These are phyloP conservation scores for Saposhnikovia divaricata DNA, from an alignment of 129 eudicot genomes.

Conservation along the genomic window DNA sequence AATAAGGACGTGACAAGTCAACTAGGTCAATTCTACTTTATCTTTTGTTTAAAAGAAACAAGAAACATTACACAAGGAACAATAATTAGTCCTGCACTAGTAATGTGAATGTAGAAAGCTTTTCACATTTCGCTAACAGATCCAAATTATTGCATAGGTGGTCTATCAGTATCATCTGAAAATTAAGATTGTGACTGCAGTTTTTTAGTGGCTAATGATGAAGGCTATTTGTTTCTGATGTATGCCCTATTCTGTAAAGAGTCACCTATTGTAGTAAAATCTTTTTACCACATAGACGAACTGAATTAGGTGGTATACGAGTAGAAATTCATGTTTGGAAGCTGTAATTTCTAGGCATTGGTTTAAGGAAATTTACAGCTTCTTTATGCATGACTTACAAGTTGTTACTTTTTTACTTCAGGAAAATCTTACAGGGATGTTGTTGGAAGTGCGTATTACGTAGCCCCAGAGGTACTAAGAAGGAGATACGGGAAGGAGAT, in stretches of 20 bases:
- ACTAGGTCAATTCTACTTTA: slow-evolving; percentile 25
- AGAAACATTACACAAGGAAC: not conserved
- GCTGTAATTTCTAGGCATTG: not conserved
- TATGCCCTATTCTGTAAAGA: too few relatives aligned
- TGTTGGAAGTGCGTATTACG: slow-evolving; percentile 91
- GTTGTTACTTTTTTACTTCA: slow-evolving; percentile 12
- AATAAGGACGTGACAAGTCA: slow-evolving; percentile 52
- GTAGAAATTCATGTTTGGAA: not conserved
- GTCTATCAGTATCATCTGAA: too few relatives aligned
- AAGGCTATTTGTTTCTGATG: too few relatives aligned
- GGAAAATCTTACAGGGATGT: slow-evolving; percentile 60
- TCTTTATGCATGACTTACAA: not conserved
- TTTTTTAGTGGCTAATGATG: too few relatives aligned
- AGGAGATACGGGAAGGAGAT: slow-evolving; percentile 76
- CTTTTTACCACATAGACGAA: too few relatives aligned
- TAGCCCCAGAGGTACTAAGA: slow-evolving; percentile 81
- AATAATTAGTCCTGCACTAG: too few relatives aligned
- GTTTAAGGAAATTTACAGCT: not conserved
- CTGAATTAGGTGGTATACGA: not conserved
- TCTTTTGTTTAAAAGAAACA: not conserved
- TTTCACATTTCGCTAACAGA: too few relatives aligned
- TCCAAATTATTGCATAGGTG: too few relatives aligned
- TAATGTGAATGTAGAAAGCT: too few relatives aligned
- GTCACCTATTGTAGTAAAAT: too few relatives aligned
- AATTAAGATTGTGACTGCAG: too few relatives aligned